phyloP scores from a whole-genome alignment of 1,284 basidiomycete genomes.

The Trametes hirsuta region DNA sequence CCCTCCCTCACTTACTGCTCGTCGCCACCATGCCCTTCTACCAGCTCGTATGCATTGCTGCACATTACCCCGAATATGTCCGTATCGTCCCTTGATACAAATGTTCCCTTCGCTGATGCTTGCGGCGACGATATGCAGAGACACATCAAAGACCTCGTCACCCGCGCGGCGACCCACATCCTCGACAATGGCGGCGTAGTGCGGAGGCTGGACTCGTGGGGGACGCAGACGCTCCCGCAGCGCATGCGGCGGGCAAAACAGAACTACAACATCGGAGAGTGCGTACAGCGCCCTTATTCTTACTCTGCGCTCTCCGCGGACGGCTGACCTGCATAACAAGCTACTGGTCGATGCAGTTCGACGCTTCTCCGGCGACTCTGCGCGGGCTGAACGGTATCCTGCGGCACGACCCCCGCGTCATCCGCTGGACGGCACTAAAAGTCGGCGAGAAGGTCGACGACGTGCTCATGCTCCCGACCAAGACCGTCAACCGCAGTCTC shows the following conservation, averaged over 20 bases:
- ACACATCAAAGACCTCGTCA: constrained; percentile 79
- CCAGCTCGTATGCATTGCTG: constrained; percentile 77
- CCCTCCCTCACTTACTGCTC: neutral
- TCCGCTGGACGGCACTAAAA: constrained; percentile 84
- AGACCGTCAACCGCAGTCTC: constrained; percentile 8
- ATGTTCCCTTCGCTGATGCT: neutral
- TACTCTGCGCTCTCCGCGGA: neutral
- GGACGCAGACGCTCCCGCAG: constrained; percentile 75
- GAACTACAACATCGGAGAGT: constrained; percentile 76
- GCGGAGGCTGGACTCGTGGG: constrained; percentile 76
- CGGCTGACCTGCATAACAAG: constrained; percentile 49
- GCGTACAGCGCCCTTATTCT: constrained; percentile 40
- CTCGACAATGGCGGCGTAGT: constrained; percentile 83
- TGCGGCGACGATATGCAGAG: constrained; percentile 44
- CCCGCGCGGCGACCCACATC: constrained; percentile 72
- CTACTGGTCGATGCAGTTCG: constrained; percentile 91
- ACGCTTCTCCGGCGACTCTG: constrained; percentile 77
- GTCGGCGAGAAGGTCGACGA: constrained; percentile 77
- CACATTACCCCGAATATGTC: constrained; percentile 76
- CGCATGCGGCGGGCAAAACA: constrained; percentile 74
- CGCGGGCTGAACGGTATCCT: constrained; percentile 66
- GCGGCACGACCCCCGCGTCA: constrained; percentile 78
- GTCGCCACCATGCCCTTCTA: constrained; percentile 72
- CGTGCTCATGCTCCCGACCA: constrained; percentile 42
- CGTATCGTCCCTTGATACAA: constrained; percentile 27